Base-by-base conservation (phyloP, 2,329 filamentous ascomycete genomes). In the Aspergillus melleus region DNA sequence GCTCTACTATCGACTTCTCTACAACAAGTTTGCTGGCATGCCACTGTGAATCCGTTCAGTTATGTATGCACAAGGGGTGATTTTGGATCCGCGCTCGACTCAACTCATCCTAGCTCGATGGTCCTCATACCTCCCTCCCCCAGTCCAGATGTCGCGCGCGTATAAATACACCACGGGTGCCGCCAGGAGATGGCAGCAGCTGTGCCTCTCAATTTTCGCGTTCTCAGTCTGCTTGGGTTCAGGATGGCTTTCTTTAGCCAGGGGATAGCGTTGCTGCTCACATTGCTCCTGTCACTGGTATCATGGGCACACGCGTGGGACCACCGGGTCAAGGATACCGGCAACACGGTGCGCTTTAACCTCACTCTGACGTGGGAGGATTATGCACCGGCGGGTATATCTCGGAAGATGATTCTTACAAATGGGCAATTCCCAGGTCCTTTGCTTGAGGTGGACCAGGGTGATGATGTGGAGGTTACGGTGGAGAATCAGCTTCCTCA, bases 361-460 rank as follows among this genome's bases (percentile, higher is more conserved):
- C 62, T 76, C 24, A 73, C 68, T 8, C 52, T 76, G 6, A 72
- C 73, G 20, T 74, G 69, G 69, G 72, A 68, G 14, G 65, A 69
- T 30, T 64, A 66, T 24, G 63, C 68, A 10, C 66, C 69, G 1
- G 69, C 71, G 24, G 73, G 73, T 20, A 61, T 68, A 60, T 64
- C 61, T 12, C 66, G 72, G 8, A 64, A 70, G 52, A 69, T 65
- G 46, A 69, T 71, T 20, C 59, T 71, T 11, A 66, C 61, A 29
- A 74, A 73, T 57, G 68, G 66, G 14, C 64, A 70, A 39, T 71
- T 71, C 36, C 72, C 72, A 9, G 69, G 61, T 0, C 72, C 72
- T 5, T n/a, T 60, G 22, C 54, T 72, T 16, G n/a, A 64, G 14
- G 36, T 74, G 44, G 63, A 61, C 10, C 63, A 72, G 54, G 70